Evolutionary conservation across 768 basidiomycete genomes (phyloP), one percentile per base, ranked within the genome.

Genomic region (Tricholoma furcatifolium): DNA sequence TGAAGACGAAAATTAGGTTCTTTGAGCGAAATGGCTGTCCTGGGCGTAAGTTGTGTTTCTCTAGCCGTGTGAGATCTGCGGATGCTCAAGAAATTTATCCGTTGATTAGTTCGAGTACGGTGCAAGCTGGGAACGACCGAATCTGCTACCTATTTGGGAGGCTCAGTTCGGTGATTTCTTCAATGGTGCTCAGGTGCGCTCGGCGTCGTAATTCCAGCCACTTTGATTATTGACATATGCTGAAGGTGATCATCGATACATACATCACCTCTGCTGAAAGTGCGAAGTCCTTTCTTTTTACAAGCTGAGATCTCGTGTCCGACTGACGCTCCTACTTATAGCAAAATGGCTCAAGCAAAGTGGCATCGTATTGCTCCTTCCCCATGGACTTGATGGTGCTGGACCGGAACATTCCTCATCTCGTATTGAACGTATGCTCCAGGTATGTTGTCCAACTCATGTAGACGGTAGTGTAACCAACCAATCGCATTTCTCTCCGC

Each of bases 141-240:
- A 83, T 57, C 66, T 94, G 18, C 70, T 95, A 47, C 83, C 90
- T 0, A 91, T 96, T 32, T 95, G 93, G 93, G 93, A 97, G 66
- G 92, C 92, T 1, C 93, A 95, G 83, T 94, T 94, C 58, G 93
- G 93, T 18, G 93, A 95, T 64, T 97, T 97, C 70, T 89, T 91
- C 73, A 95, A 97, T 62, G 92, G 92, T 2, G 90, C 91, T 10
- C 88, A 88, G 69, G 80, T 79, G 53, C 32, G 65, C 60, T 14
- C 17, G 36, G 27, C 9, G 12, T 31, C 4, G 14, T 27, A 14
- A 20, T 48, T 6, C 6, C 3, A 23, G n/a, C 11, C 6, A 17
- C 21, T 17, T 12, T 36, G 42, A 18, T 23, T 4, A 46, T 27
- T 32, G 4, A 43, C 20, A 11, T 7, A 2, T 8, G 15, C n/a